These are phyloP conservation scores for Didymellaceae sp. DNA, from an alignment of 2,329 filamentous ascomycete species.

Conservation along the genomic window DNA sequence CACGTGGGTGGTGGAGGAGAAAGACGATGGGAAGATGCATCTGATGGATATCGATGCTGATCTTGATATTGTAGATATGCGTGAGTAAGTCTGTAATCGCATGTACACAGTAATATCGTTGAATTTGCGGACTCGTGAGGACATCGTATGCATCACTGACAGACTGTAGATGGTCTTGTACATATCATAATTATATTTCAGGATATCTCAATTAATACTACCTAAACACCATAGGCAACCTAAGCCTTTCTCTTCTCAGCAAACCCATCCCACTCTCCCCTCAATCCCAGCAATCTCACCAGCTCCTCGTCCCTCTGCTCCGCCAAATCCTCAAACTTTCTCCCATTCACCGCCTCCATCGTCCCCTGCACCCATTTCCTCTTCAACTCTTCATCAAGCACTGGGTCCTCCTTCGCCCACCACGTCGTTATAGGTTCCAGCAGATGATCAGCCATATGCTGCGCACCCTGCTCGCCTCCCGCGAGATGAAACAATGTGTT, in stretches of 20 bases:
- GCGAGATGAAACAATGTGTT: constrained; percentile 23
- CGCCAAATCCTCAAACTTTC: constrained; percentile 18
- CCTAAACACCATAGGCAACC: no score
- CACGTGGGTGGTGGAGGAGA: no score
- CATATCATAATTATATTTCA: no score
- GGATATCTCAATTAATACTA: no score
- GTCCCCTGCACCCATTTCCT: constrained; percentile 26
- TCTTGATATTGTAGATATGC: no score
- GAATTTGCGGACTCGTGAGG: no score
- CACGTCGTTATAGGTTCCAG: constrained; percentile 25
- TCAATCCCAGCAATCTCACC: constrained; percentile 19
- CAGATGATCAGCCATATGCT: constrained; percentile 26
- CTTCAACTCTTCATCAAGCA: constrained; percentile 23
- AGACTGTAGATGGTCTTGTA: no score
- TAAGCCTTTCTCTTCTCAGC: constrained; percentile 12
- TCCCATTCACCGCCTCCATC: constrained; percentile 14
- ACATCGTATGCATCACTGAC: no score
- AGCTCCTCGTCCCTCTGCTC: constrained; percentile 25
- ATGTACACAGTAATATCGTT: no score
- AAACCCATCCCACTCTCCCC: constrained; percentile 22
- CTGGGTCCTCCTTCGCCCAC: constrained; percentile 22
- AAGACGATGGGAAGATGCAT: no score
- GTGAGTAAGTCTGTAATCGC: no score
- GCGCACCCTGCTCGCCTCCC: constrained; percentile 24
- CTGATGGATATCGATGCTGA: no score